These are phyloP conservation scores for Pyricularia sp. DNA, from an alignment of 2,329 filamentous ascomycete species.

Conservation along the genomic window DNA sequence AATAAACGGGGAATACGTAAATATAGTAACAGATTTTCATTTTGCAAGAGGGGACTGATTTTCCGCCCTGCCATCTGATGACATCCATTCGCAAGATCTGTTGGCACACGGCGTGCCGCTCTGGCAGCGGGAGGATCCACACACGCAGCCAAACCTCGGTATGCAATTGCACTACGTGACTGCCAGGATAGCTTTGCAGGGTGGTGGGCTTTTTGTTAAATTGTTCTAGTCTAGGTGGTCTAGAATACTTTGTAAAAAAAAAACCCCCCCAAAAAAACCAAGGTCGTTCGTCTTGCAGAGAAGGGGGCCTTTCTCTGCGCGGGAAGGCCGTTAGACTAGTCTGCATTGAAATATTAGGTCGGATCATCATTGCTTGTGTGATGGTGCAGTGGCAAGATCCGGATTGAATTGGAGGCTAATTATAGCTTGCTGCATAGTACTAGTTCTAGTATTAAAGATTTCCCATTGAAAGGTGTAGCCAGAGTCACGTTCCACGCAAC, in stretches of 20 bases:
- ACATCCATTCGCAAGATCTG: not conserved
- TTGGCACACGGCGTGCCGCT: not conserved
- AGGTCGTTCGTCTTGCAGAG: not conserved
- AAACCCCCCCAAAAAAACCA: not conserved
- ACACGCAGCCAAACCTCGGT: not conserved
- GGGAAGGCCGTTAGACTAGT: not conserved
- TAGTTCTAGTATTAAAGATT: not conserved
- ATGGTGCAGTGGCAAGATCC: constrained; percentile 1
- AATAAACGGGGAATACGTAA: not conserved
- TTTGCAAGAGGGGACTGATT: not conserved
- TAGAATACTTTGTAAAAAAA: too few relatives aligned
- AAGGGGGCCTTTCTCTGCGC: not conserved
- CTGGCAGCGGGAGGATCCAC: not conserved
- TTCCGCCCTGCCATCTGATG: not conserved
- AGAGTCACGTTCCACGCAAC: not conserved
- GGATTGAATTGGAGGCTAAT: not conserved
- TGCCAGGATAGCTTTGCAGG: not conserved
- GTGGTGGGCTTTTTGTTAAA: not conserved
- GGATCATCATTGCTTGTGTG: not conserved
- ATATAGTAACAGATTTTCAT: not conserved
- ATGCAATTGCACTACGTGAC: not conserved
- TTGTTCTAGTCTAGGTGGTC: too few relatives aligned
- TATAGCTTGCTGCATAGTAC: not conserved
- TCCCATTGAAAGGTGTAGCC: not conserved
- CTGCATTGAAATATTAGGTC: not conserved